These are phyloP conservation scores for Arachnomyces sp. DNA, from an alignment of 2,329 filamentous ascomycete genomes.

Conservation along the genomic window DNA sequence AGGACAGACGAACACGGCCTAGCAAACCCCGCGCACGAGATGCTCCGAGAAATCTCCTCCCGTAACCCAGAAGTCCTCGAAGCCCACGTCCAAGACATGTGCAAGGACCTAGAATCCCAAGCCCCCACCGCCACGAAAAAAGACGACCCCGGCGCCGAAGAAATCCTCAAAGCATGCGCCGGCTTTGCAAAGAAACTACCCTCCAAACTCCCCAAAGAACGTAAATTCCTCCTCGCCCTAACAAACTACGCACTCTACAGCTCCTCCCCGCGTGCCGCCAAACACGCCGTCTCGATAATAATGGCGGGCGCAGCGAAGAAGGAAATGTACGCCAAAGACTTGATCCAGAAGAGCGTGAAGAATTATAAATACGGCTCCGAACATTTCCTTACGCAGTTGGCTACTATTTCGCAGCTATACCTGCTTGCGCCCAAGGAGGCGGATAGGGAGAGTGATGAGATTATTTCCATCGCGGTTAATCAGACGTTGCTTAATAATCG, in stretches of 20 bases:
- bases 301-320: slow-evolving; percentile 69
- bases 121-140: slow-evolving; percentile 60
- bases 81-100: slow-evolving; percentile 83
- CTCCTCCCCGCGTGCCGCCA: slow-evolving; percentile 71
- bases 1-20: slow-evolving; percentile 74
- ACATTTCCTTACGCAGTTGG: slow-evolving; percentile 58
- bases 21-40: slow-evolving; percentile 71
- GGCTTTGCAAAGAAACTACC: slow-evolving; percentile 83
- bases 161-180: slow-evolving; percentile 88
- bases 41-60: slow-evolving; percentile 86
- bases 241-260: slow-evolving; percentile 77
- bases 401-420: slow-evolving; percentile 56
- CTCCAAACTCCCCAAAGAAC: slow-evolving; percentile 70
- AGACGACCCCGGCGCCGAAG: slow-evolving; percentile 68
- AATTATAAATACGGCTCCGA: slow-evolving; percentile 63
- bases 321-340: slow-evolving; percentile 75
- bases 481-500: slow-evolving; percentile 65
- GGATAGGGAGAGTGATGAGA: slow-evolving; percentile 64
- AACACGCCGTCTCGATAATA: slow-evolving; percentile 87
- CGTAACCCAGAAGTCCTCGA: slow-evolving; percentile 85
- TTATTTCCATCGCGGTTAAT: slow-evolving; percentile 68
- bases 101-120: slow-evolving; percentile 72
- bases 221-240: slow-evolving; percentile 72
- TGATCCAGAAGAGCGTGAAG: slow-evolving; percentile 67
- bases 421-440: slow-evolving; percentile 65